Conservation (phyloP, 2,329 filamentous ascomycete genomes). For the Fusarium drepaniforme region DNA sequence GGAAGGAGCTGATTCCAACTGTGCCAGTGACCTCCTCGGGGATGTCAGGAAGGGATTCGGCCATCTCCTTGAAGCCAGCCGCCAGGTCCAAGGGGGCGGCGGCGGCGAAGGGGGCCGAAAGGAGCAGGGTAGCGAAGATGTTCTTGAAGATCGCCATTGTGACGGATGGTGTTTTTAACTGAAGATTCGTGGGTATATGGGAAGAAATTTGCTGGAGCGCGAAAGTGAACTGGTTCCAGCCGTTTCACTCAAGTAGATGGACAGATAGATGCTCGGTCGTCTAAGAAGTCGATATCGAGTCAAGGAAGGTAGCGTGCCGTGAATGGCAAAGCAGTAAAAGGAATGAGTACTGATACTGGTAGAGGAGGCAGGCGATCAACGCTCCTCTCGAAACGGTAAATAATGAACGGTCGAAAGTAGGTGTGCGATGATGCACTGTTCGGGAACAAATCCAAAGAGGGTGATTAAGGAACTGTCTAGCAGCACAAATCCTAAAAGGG, state of each 20-base stretch:
- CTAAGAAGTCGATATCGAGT: conserved; percentile 30
- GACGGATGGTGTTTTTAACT: conserved; percentile 24
- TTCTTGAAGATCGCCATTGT: conserved; percentile 45
- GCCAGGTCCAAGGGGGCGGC: conserved; percentile 41
- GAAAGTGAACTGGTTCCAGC: conserved; percentile 47
- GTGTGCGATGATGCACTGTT: conserved; percentile 32
- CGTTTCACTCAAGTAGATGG: conserved; percentile 39
- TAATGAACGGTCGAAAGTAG: conserved; percentile 33
- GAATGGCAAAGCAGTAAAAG: conserved; percentile 28
- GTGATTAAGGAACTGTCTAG: conserved; percentile 45
- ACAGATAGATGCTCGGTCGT: conserved; percentile 30
- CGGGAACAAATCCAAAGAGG: conserved; percentile 34
- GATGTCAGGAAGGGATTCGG: conserved; percentile 23
- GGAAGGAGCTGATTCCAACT: conserved; percentile 44
- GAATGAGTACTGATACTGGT: conserved; percentile 26
- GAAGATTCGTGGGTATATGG: conserved; percentile 24
- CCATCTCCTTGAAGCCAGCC: conserved; percentile 31
- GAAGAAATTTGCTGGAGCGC: conserved; percentile 31
- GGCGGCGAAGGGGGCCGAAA: conserved; percentile 43
- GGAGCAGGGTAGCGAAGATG: conserved; percentile 41
- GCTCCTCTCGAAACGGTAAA: conserved; percentile 44
- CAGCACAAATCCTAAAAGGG: conserved; percentile 35
- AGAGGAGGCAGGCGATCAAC: conserved; percentile 48
- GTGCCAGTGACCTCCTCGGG: conserved; percentile 29
- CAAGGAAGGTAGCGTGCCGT: conserved; percentile 25